These are phyloP conservation scores for Solanum pinnatisectum DNA, from an alignment of 257 asterid species.

Conservation along the genomic window DNA sequence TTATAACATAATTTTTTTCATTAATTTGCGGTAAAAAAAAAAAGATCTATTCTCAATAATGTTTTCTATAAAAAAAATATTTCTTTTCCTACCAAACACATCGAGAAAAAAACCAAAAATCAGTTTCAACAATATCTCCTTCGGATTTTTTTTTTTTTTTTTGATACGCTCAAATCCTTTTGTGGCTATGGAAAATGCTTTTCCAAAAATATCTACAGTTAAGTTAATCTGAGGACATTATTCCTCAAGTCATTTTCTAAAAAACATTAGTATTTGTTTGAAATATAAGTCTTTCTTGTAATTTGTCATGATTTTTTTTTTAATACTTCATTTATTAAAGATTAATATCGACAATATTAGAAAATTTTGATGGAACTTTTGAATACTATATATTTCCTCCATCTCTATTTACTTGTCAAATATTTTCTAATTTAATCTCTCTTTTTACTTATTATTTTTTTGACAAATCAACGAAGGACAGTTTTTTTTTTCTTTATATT, in stretches of 20 bases:
- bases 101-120: neutral
- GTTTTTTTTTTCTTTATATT: too few relatives aligned
- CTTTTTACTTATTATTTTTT: too few relatives aligned
- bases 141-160: neutral
- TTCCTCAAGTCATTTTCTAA: neutral
- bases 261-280: neutral
- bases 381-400: too few relatives aligned
- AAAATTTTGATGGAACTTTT: neutral
- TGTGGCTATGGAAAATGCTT: neutral
- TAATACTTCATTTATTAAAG: neutral
- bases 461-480: too few relatives aligned
- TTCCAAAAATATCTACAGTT: neutral
- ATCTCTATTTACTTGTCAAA: too few relatives aligned
- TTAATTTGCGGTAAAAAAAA: neutral
- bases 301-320: neutral
- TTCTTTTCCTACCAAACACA: too few relatives aligned
- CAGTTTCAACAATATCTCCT: neutral
- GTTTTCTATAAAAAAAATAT: too few relatives aligned
- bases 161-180: neutral
- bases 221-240: neutral
- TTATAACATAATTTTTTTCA: neutral
- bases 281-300: neutral
- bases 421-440: too few relatives aligned
- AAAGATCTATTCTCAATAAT: neutral
- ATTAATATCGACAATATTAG: neutral